Evolutionary conservation across 805 yeast genomes (phyloP).

Genomic region (Kregervanrija delftensis): DNA sequence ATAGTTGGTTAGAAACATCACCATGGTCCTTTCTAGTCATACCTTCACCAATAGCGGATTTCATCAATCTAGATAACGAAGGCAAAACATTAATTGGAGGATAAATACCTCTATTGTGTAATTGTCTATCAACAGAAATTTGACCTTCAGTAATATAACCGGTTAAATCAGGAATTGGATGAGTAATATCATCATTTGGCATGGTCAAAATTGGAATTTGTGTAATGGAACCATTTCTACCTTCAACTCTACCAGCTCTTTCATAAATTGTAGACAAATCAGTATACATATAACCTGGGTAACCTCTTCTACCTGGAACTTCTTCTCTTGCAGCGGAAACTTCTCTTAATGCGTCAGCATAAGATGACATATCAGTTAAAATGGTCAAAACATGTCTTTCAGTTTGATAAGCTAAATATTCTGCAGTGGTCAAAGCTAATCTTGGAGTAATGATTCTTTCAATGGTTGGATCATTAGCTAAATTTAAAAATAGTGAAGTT

Average conservation of each 20-base stretch:
- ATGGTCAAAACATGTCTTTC: constrained; percentile 98
- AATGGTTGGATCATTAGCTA: constrained; percentile 99
- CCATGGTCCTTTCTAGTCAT: constrained; percentile 99
- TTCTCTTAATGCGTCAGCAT: constrained; percentile 99
- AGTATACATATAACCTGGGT: constrained; percentile 99
- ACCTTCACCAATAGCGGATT: constrained; percentile 99
- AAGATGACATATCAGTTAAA: constrained; percentile 99
- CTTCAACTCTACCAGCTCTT: constrained; percentile 99
- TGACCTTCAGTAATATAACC: constrained; percentile 99
- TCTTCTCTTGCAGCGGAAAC: constrained; percentile 99
- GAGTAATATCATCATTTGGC: constrained; percentile 99
- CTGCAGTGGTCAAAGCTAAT: constrained; percentile 97
- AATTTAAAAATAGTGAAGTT: constrained; percentile 90
- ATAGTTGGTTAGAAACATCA: constrained; percentile 97
- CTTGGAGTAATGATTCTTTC: constrained; percentile 99
- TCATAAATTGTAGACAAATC: constrained; percentile 98
- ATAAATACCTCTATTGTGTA: constrained; percentile 92
- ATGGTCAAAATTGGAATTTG: constrained; percentile 98
- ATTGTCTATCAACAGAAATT: constrained; percentile 94
- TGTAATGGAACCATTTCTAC: constrained; percentile 98
- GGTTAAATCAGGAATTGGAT: constrained; percentile 99
- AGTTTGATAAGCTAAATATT: constrained; percentile 96
- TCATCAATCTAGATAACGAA: constrained; percentile 95
- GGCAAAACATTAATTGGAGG: constrained; percentile 99
- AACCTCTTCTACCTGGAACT: constrained; percentile 99